Percentiles rank a stretch among this genome's conserved stretches.
Evolutionary conservation across 768 basidiomycete genomes (phyloP).

Genomic region (Suillus alpinus): DNA sequence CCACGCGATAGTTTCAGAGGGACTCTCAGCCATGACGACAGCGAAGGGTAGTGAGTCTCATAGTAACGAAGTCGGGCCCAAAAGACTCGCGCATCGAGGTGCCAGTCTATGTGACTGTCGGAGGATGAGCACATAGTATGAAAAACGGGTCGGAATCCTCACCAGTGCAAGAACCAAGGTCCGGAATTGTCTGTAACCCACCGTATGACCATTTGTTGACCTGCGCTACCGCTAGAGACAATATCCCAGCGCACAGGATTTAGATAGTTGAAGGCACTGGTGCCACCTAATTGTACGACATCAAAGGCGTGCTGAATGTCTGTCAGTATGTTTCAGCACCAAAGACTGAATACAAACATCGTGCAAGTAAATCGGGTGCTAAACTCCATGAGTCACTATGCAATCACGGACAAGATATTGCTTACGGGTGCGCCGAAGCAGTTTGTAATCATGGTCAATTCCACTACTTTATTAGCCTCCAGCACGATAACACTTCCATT

Average conservation of each 20-base stretch:
- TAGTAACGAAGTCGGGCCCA: no score
- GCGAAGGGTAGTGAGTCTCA: slow-evolving; percentile 11
- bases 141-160: neutral
- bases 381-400: neutral
- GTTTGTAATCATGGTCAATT: slow-evolving; percentile 16
- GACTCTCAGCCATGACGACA: slow-evolving; percentile 25
- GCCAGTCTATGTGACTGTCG: slow-evolving; percentile 29
- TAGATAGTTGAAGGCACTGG: slow-evolving; percentile 27
- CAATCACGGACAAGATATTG: neutral
- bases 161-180: slow-evolving; percentile 49
- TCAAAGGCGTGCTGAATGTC: neutral
- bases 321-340: neutral
- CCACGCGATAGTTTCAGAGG: slow-evolving; percentile 8
- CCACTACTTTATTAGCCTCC: slow-evolving; percentile 26
- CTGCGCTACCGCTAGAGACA: slow-evolving; percentile 18
- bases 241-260: slow-evolving; percentile 39
- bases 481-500: slow-evolving; percentile 20
- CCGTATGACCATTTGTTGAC: slow-evolving; percentile 49
- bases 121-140: neutral
- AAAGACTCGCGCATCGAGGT: slow-evolving; percentile 20
- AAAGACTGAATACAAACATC: neutral
- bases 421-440: neutral
- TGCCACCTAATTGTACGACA: slow-evolving; percentile 31
- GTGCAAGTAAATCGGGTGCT: neutral
- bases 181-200: slow-evolving; percentile 66